Conservation (phyloP, 2,329 filamentous ascomycete genomes). For the Epichloe uncinata region DNA sequence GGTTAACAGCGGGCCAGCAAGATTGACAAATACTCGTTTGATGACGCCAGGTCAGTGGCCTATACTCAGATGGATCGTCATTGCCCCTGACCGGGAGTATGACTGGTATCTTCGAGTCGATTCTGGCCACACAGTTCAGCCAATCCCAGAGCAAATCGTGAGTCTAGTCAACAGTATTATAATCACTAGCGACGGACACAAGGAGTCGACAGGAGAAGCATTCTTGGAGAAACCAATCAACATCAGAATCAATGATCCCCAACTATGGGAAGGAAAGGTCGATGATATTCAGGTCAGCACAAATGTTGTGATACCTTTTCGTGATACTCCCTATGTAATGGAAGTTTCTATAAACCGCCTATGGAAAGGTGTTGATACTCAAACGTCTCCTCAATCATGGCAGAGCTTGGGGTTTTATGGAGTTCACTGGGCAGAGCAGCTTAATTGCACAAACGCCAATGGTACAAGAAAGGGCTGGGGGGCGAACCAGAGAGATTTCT, state of each 20-base stretch:
- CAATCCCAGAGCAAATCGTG: conserved; percentile 10
- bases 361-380: conserved; percentile 13
- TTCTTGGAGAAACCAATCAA: neutral
- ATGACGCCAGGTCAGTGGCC: conserved; percentile 10
- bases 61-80: conserved; percentile 20
- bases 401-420: conserved; percentile 22
- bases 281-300: conserved; percentile 14
- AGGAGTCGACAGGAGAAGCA: neutral
- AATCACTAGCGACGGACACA: conserved; percentile 3
- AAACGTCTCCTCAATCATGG: conserved; percentile 11
- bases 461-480: conserved; percentile 19
- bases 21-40: conserved; percentile 13
- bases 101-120: conserved; percentile 23
- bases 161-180: conserved; percentile 11
- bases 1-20: conserved; percentile 4
- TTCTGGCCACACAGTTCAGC: conserved; percentile 9
- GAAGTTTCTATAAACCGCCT: conserved; percentile 18
- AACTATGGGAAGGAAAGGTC: neutral
- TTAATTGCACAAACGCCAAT: conserved; percentile 15
- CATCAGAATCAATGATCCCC: neutral
- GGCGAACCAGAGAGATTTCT: conserved; percentile 16
- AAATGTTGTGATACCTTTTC: conserved; percentile 17
- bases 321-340: conserved; percentile 19
- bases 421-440: conserved; percentile 23
- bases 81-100: conserved; percentile 22